Base-by-base conservation (phyloP, 1,284 basidiomycete species). In the Leccinum pallidistipes region DNA sequence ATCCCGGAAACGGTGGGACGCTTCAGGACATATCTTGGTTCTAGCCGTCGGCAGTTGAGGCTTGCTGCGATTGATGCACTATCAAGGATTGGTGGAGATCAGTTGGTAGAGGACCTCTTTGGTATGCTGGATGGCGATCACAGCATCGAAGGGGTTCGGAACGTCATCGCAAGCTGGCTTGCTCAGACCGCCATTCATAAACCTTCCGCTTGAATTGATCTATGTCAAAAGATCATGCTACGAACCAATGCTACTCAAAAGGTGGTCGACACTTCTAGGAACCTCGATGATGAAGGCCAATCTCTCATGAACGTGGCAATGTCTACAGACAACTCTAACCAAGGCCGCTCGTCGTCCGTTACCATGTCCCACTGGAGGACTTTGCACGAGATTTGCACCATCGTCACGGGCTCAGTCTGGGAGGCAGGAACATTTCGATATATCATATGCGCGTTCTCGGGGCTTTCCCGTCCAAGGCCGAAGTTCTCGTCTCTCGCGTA, bases 141-240 rank as follows among this genome's bases (percentile, higher is more conserved):
- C 0, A 92, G 88, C 2, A 91, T 98, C n/a, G 92, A 96, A 64
- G 97, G 97, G 2, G 94, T 99, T 31, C 83, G 92, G 51, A 91
- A 94, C 66, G 94, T 98, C 55, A 97, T 99, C 68, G 82, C 85
- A n/a, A 94, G 90, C 66, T 99, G 97, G 97, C 81, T 99, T 10
- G 86, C 91, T 64, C 96, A 98, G 75, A 99, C 97, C 0, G 95
- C 95, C 1, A 84, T 93, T 21, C 86, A 92, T 58, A 94, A 96
- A 64, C 96, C 97, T 0, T 94, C 91, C 0, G 96, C 95, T 1
- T 99, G 97, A 97, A 97, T 99, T 64, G 95, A 97, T 71, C 81
- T 99, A 1, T 99, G 97, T 71, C 95, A 98, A 74, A 83, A 95
- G 36, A 98, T 99, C 76, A 97, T 98, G 93, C 88, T 91, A 5